Evolutionary conservation across 2,329 filamentous ascomycete genomes (phyloP).

Genomic region (Saccharata proteae): DNA sequence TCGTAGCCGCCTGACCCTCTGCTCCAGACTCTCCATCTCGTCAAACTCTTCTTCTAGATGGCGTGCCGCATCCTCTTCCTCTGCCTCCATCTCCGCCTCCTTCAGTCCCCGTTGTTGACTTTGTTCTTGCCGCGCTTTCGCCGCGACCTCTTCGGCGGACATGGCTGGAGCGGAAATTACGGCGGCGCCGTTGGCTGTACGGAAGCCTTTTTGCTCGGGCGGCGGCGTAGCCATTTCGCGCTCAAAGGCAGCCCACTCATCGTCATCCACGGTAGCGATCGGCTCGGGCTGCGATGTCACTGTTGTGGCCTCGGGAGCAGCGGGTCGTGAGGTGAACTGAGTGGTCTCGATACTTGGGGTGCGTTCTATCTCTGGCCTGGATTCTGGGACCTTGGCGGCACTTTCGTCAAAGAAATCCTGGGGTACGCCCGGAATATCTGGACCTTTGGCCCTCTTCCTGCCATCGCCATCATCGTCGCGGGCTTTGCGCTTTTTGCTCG

Average conservation of each 20-base stretch:
- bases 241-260: conserved; percentile 80
- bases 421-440: conserved; percentile 13
- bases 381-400: conserved; percentile 7
- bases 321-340: conserved; percentile 5
- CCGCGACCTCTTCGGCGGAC: conserved; percentile 34
- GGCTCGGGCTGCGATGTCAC: conserved; percentile 10
- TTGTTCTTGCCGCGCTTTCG: conserved; percentile 32
- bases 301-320: conserved; percentile 1
- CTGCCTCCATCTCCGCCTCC: conserved; percentile 35
- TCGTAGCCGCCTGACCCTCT: conserved; percentile 31
- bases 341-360: conserved; percentile 5
- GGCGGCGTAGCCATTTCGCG: conserved; percentile 53
- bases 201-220: conserved; percentile 22
- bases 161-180: conserved; percentile 35
- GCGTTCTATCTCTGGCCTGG: too few relatives aligned
- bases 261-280: conserved; percentile 33
- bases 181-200: conserved; percentile 20
- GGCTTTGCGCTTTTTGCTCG: conserved; percentile 25
- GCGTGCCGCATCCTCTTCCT: conserved; percentile 35
- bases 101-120: conserved; percentile 26
- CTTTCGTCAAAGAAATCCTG: conserved; percentile 24
- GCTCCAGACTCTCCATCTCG: conserved; percentile 37
- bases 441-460: conserved; percentile 18
- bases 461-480: conserved; percentile 18
- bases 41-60: conserved; percentile 37